Percentiles rank a stretch among this genome's conserved stretches.
phyloP scores from a whole-genome alignment of 345 rosid genomes.

The Kernera saxatilis region DNA sequence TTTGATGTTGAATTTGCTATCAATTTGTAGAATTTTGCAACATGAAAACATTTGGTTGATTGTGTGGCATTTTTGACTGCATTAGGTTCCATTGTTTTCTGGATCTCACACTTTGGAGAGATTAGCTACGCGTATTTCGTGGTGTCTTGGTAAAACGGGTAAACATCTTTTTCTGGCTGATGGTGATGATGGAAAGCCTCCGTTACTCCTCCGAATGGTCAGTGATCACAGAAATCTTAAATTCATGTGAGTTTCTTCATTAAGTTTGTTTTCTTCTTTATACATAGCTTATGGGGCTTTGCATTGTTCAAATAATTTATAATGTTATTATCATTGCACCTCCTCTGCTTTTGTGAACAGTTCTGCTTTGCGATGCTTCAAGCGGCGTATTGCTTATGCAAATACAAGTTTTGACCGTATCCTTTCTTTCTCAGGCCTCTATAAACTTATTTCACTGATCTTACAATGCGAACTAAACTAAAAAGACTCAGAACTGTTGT shows the following conservation, averaged over 20 bases:
- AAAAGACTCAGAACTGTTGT: background rate
- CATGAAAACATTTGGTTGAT: background rate
- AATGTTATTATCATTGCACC: background rate
- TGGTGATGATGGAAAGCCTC: slow-evolving; percentile 49
- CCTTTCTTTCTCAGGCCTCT: slow-evolving; percentile 31
- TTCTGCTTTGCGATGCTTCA: slow-evolving; percentile 78
- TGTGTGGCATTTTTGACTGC: background rate
- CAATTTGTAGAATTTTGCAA: background rate
- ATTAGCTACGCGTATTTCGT: slow-evolving; percentile 45
- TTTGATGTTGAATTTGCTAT: background rate
- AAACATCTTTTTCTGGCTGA: slow-evolving; percentile 79
- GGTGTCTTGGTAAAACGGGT: slow-evolving; percentile 80
- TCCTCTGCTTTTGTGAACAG: slow-evolving; percentile 39
- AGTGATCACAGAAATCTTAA: slow-evolving; percentile 60
- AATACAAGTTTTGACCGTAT: slow-evolving; percentile 78
- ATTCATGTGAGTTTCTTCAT: slow-evolving; percentile 59
- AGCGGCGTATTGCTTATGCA: slow-evolving; percentile 73
- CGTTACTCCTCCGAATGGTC: slow-evolving; percentile 77
- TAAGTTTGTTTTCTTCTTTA: background rate
- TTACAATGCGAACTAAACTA: background rate
- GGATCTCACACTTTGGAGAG: slow-evolving; percentile 65
- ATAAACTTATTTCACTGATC: background rate
- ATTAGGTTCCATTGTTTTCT: slow-evolving; percentile 66
- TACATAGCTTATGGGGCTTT: background rate
- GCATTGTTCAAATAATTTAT: background rate